Percentiles rank a stretch among this genome's conserved stretches.
Conservation (phyloP, 2,329 filamentous ascomycete genomes). For the Pseudopithomyces maydicus region DNA sequence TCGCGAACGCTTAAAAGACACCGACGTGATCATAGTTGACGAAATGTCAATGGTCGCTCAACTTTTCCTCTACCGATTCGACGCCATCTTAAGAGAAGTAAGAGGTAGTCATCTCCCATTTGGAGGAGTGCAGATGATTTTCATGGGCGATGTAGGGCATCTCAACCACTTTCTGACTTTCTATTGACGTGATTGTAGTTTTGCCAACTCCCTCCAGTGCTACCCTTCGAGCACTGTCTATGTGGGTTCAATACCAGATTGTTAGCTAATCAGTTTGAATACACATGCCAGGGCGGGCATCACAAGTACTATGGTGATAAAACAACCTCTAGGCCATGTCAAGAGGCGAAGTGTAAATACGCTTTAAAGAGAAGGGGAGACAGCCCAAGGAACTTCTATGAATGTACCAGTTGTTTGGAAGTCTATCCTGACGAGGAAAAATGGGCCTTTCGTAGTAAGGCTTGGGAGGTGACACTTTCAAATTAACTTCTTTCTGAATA, state of each 20-base stretch:
- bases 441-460: constrained; percentile 64
- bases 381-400: no score
- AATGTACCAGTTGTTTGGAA: constrained; percentile 28
- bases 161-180: neutral
- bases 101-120: constrained; percentile 35
- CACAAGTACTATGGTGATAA: no score
- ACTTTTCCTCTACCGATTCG: constrained; percentile 55
- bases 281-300: no score
- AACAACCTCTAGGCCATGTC: no score
- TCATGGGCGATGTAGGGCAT: constrained; percentile 56
- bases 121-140: constrained; percentile 59
- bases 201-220: constrained; percentile 59
- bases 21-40: constrained; percentile 65
- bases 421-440: constrained; percentile 53
- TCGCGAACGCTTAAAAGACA: constrained; percentile 46
- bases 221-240: constrained; percentile 59
- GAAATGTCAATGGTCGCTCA: constrained; percentile 70
- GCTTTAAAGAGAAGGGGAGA: no score
- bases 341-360: no score
- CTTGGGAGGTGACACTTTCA: constrained; percentile 49
- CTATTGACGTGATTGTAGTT: constrained; percentile 13
- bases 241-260: constrained; percentile 24
- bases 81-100: constrained; percentile 52
- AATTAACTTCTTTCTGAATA: neutral
- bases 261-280: constrained; percentile 18